Percentiles rank a stretch among this genome's conserved stretches.
phyloP scores from a whole-genome alignment of 805 yeast species.

The Cyberlindnera samutprakarnensis region DNA sequence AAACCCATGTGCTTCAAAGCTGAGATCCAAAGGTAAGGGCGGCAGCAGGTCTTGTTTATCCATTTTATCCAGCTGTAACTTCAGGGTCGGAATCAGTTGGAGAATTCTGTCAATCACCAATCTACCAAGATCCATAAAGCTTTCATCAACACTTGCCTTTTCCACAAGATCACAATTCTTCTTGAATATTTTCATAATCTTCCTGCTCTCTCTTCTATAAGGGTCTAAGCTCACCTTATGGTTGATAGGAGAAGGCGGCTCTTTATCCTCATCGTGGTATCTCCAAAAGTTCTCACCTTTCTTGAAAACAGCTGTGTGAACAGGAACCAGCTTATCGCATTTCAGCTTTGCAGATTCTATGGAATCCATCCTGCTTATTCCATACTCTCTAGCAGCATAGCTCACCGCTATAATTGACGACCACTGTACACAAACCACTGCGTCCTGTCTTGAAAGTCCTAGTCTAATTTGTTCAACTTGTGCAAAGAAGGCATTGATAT shows the following conservation, averaged over 20 bases:
- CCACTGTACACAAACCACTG: constrained; percentile 96
- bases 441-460: constrained; percentile 56
- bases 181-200: constrained; percentile 60
- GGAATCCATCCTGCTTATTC: constrained; percentile 72
- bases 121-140: constrained; percentile 78
- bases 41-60: constrained; percentile 22
- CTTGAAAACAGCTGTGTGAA: constrained; percentile 91
- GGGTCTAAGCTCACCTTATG: constrained; percentile 91
- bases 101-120: constrained; percentile 39
- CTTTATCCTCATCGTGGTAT: constrained; percentile 42
- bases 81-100: constrained; percentile 40
- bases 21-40: constrained; percentile 34
- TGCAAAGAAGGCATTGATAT: constrained; percentile 92
- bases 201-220: constrained; percentile 79
- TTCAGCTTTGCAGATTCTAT: constrained; percentile 59
- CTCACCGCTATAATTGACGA: constrained; percentile 80
- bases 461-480: constrained; percentile 83
- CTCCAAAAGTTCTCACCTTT: constrained; percentile 84
- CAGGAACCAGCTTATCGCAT: constrained; percentile 70
- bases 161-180: constrained; percentile 63
- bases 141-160: constrained; percentile 94
- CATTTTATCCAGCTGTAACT: constrained; percentile 10
- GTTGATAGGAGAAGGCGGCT: constrained; percentile 48
- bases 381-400: constrained; percentile 81
- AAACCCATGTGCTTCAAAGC: constrained; percentile 20